A percentile compares a stretch with the other conserved stretches of the same genome.
Evolutionary conservation across 2,329 filamentous ascomycete species (phyloP).

Genomic region (Ceratocystis smalleyi): DNA sequence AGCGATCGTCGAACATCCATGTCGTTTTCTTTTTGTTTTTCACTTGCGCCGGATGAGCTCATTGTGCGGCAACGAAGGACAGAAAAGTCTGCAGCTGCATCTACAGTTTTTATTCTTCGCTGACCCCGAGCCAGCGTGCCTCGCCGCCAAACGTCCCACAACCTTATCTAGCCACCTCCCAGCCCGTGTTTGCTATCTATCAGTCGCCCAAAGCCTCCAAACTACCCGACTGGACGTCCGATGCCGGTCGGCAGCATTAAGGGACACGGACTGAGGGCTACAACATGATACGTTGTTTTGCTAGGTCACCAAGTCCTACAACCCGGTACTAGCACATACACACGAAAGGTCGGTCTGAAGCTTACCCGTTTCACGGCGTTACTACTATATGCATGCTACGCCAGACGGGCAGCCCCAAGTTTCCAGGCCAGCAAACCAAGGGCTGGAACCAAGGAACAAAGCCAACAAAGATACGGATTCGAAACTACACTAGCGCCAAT

Average conservation of each 20-base stretch:
- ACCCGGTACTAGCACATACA: background rate
- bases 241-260: background rate
- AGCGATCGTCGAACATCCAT: background rate
- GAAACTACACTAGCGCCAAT: background rate
- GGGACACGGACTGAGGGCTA: background rate
- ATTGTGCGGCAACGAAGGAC: background rate
- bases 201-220: background rate
- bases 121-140: background rate
- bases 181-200: background rate
- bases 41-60: background rate
- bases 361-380: background rate
- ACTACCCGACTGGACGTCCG: background rate
- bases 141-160: background rate
- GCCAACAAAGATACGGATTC: background rate
- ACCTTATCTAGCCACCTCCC: background rate
- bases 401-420: background rate
- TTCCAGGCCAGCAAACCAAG: background rate
- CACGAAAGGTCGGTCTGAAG: background rate
- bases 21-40: background rate
- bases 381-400: background rate
- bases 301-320: background rate
- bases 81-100: background rate
- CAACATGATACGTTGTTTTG: background rate
- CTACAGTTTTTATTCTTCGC: background rate
- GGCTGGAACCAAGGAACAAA: background rate